Base-by-base conservation (phyloP, 2,329 filamentous ascomycete genomes). In the Cordyceps militaris region DNA sequence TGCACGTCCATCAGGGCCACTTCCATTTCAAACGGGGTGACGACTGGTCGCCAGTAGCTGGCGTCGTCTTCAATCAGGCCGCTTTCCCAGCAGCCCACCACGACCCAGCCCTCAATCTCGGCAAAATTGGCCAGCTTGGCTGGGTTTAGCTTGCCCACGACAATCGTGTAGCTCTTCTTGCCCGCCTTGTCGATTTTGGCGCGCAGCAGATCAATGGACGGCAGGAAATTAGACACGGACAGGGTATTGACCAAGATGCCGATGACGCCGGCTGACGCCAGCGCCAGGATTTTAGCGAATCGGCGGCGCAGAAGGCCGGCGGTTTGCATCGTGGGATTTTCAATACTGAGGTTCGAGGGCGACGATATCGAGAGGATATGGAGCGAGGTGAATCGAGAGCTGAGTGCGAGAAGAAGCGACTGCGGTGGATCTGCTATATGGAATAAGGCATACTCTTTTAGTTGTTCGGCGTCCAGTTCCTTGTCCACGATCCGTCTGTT, bases 21-120 rank as follows among this genome's bases (percentile, higher is more conserved):
- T 55, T 85, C 85, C 57, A 97, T 76, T 77, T 99, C 94, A 69
- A 95, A 97, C 0, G 93, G 93, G n/a, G 94, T 99, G 42, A 97
- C 85, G 10, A 97, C 86, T 0, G 92, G 91, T 65, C 85, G 83
- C 80, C 87, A 97, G 68, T 96, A 96, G 7, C 88, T 89, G 0
- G 71, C 71, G 59, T 89, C 88, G 62, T 91, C 91, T 65, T 97
- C 93, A 4, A 99, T 83, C 52, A 97, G 75, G 60, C 89, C 91
- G 70, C 92, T 96, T 74, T 99, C 94, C 94, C 94, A 99, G 73
- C 94, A 99, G 2, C 94, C 93, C 10, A 99, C 89, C 0, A 97
- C 91, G 0, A 97, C 91, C 94, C 94, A 99, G 16, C 91, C 93
- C 44, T 91, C 93, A 5, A 99, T 84, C 71, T 99, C 94, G 59